Evolutionary conservation across 257 asterid species (phyloP).

Genomic region (Solanum habrochaites): DNA sequence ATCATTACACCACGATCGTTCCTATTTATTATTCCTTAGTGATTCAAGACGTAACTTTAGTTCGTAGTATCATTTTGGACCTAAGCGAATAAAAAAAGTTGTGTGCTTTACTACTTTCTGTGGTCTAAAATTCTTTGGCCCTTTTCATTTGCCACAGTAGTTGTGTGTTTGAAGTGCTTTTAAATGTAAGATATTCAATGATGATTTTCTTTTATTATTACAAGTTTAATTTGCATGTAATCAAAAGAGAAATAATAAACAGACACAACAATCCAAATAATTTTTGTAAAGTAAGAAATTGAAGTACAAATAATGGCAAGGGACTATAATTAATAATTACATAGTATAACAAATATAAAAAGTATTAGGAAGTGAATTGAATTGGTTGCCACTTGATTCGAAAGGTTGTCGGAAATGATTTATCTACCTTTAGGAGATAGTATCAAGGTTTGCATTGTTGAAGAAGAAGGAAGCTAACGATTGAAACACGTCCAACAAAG

Average conservation of each 20-base stretch:
- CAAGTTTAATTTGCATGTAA: neutral
- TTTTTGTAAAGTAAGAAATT: neutral
- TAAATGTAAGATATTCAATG: neutral
- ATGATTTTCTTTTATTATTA: neutral
- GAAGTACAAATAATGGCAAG: neutral
- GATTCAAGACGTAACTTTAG: neutral
- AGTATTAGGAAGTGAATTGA: neutral
- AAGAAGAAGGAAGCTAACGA: no score
- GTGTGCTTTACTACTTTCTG: neutral
- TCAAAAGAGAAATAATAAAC: neutral
- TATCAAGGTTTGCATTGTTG: no score
- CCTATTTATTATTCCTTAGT: neutral
- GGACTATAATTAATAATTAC: neutral
- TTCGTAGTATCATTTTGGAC: neutral
- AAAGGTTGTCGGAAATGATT: no score
- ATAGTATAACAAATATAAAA: neutral
- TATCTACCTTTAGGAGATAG: neutral
- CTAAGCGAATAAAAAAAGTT: neutral
- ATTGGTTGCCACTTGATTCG: neutral
- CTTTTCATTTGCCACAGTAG: neutral
- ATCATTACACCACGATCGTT: rapidly evolving
- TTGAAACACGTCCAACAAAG: no score
- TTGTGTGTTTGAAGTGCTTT: neutral
- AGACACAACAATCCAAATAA: neutral
- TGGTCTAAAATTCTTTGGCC: neutral